Evolutionary conservation across 1,139 yeast genomes (phyloP).

Genomic region (Debaryomyces sp.): DNA sequence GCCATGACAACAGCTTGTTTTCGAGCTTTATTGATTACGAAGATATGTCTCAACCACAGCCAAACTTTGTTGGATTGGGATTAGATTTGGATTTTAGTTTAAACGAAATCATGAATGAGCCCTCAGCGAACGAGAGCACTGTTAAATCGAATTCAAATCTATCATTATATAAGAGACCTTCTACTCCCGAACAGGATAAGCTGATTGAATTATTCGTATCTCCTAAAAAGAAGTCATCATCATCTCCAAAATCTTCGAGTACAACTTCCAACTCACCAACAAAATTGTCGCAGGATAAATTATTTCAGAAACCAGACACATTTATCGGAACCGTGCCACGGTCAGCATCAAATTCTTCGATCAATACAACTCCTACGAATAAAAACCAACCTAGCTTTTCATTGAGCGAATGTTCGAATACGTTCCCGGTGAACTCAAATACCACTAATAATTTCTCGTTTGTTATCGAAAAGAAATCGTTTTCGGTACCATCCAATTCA

Average conservation of each 20-base stretch:
- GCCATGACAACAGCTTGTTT: conserved; percentile 9
- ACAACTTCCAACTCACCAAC: conserved; percentile 8
- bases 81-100: conserved; percentile 3
- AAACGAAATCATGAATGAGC: background rate
- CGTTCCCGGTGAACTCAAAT: conserved; percentile 21
- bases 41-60: conserved; percentile 1
- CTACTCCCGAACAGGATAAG: conserved; percentile 2
- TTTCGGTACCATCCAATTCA: conserved; percentile 1
- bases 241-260: conserved; percentile 8
- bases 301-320: conserved; percentile 13
- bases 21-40: conserved; percentile 6
- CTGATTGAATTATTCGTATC: conserved; percentile 6
- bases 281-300: conserved; percentile 6
- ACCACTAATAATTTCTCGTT: conserved; percentile 18
- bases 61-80: conserved; percentile 2
- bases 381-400: conserved; percentile 21
- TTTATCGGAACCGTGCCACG: conserved; percentile 12
- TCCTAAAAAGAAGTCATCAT: conserved; percentile 9
- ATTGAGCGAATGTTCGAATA: conserved; percentile 31
- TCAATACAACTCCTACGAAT: conserved; percentile 3
- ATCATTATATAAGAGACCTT: conserved; percentile 2
- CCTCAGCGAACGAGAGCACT: background rate
- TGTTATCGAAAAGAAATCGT: conserved; percentile 18
- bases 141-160: conserved; percentile 1
- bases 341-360: conserved; percentile 6